Base-by-base conservation (phyloP, 2,329 filamentous ascomycete genomes). In the Dissoconium aciculare region DNA sequence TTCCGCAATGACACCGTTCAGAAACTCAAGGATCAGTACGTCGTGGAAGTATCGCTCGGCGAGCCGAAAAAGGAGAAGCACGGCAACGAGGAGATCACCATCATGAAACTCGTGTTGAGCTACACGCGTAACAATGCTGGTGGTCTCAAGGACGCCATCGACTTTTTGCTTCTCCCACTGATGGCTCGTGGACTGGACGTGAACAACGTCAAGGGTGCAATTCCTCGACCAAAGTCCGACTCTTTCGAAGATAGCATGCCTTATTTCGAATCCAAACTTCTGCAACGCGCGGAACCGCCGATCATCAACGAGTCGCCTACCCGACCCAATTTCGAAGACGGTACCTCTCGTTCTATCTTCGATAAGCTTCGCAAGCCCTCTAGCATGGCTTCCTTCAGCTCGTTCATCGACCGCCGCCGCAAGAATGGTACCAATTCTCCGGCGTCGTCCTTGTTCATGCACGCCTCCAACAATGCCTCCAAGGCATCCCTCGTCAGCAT, bases 121-220 rank as follows among this genome's bases (percentile, higher is more conserved):
- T 93, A 95, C 56, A 98, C 89, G 26, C 79, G 87, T 41, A 95
- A 98, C 66, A 95, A 95, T 49, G 85, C 87, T 26, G 89, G 89
- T 33, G 87, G 84, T 3, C 69, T 98, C 13, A 83, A 89, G 45
- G 89, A 98, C 57, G 89, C 89, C 28, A 89, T 95, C 47, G 89
- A 98, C 47, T 93, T 91, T 53, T 64, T 98, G 44, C 78, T 89
- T 45, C 75, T 81, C 26, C 74, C 84, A 38, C 71, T 95, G 38
- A 80, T 91, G 15, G 78, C 81, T 26, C 78, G 84, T 27, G 80
- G 81, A n/a, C 72, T 94, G n/a, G 83, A 95, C 47, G 71, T 77
- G 6, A 80, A 71, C 34, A 76, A 84, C 25, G 75, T 95, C 49
- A 91, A 91, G 56, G 89, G 89, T 31, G 77, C 83, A n/a, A 89